Evolutionary conservation across 768 basidiomycete species (phyloP).

Genomic region (Tremella mesenterica): DNA sequence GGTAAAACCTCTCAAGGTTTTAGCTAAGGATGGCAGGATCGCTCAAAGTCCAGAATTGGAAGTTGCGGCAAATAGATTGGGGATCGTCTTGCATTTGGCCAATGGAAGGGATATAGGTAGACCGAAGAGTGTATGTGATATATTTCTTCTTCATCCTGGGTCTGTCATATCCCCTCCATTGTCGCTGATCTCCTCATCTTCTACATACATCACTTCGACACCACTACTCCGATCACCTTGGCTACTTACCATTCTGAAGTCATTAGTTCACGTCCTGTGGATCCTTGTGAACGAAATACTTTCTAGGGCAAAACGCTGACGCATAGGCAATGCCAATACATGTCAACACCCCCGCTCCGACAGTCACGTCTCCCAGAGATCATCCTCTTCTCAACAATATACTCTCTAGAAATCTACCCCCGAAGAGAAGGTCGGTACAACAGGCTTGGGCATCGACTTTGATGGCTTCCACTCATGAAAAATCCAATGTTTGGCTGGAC

Average conservation of each 20-base stretch:
- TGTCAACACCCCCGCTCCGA: background rate
- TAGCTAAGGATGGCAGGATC: conserved; percentile 12
- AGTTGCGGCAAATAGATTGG: conserved; percentile 5
- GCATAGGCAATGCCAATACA: conserved; percentile 1
- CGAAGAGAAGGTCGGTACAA: conserved; percentile 15
- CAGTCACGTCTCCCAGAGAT: conserved; percentile 1
- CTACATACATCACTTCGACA: too few species aligned
- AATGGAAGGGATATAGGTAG: conserved; percentile 5
- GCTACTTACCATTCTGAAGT: too few species aligned
- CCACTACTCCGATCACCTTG: too few species aligned
- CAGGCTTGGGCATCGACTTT: conserved; percentile 31
- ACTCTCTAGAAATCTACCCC: conserved; percentile 22
- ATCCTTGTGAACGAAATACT: too few species aligned
- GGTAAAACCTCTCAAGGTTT: conserved; percentile 23
- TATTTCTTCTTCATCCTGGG: background rate
- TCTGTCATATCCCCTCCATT: background rate
- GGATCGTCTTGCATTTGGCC: conserved; percentile 1
- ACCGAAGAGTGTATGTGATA: background rate
- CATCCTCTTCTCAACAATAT: conserved; percentile 31
- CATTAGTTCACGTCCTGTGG: too few species aligned
- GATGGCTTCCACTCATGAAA: conserved; percentile 21
- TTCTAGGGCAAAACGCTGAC: background rate
- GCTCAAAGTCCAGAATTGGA: conserved; percentile 9
- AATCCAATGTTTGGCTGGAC: conserved; percentile 21
- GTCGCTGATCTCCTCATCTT: too few species aligned